Base-by-base conservation (phyloP, 352 stramenopile genomes). In the Phytopythium sindhum region DNA sequence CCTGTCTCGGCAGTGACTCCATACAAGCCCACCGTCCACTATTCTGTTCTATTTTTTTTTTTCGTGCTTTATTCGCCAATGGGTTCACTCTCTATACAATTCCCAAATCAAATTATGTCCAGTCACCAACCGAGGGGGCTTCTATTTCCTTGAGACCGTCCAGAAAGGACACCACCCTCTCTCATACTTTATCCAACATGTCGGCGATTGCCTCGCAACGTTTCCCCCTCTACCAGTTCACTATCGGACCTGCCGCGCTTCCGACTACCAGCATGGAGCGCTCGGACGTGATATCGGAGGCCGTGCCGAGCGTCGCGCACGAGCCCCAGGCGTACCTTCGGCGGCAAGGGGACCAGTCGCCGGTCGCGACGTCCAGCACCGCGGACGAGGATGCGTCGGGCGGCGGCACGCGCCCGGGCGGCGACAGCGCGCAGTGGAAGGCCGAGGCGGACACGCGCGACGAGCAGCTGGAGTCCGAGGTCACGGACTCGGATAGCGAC, bases 401-500 rank as follows among this genome's bases (percentile, higher is more conserved):
- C n/a, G 44, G n/a, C n/a, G 31, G 31, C 31, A 37, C 31, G 31
- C 31, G 31, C 4, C 31, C 31, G 31, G 33, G 44, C 44, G n/a
- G 44, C 12, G 39, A 48, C 14, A 19, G 42, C 24, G 47, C 23
- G 9, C 53, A 60, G 35, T 48, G n/a, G 21, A 60, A 60, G 33
- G 14, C 33, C 53, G 53, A 60, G 35, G 33, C 53, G 11, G 33
- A 4, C 14, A 26, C 39, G 23, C 4, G n/a, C 5, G 39, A 50
- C 37, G 26, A 17, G 2, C 6, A 31, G 47, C 24, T 33, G n/a
- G 47, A 10, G 10, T 17, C 11, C n/a, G 45, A 26, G 8, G n/a
- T 24, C 37, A 7, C 10, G 26, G 39, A 51, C n/a, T 23, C 50
- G 42, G 57, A 63, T 2, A 63, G 42, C n/a, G 57, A 63, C 21